These are phyloP conservation scores for Coniella vitis DNA, from an alignment of 2,329 filamentous ascomycete genomes.

Conservation along the genomic window DNA sequence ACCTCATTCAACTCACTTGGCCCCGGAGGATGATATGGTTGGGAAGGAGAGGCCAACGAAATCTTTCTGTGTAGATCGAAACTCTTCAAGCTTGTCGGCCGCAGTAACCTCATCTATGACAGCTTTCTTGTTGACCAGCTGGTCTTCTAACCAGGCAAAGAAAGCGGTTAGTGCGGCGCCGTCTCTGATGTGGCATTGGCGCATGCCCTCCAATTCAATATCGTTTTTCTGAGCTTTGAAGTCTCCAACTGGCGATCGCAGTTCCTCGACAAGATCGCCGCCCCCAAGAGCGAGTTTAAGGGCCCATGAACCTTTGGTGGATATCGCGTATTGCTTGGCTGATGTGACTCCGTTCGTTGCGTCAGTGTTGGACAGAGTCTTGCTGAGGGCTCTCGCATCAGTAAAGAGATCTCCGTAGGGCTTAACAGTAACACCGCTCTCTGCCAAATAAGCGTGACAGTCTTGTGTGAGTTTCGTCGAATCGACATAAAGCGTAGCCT, in stretches of 20 bases:
- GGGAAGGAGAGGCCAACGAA: slow-evolving; percentile 91
- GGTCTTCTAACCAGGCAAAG: slow-evolving; percentile 94
- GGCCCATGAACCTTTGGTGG: slow-evolving; percentile 89
- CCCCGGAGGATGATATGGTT: slow-evolving; percentile 90
- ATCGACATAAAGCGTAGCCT: slow-evolving; percentile 79
- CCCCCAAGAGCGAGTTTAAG: slow-evolving; percentile 80
- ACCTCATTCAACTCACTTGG: slow-evolving; percentile 48
- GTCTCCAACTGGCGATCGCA: slow-evolving; percentile 80
- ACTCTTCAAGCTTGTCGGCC: slow-evolving; percentile 81
- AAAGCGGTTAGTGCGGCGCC: slow-evolving; percentile 86
- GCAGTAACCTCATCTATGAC: slow-evolving; percentile 80
- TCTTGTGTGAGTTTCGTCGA: slow-evolving; percentile 66
- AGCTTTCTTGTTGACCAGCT: slow-evolving; percentile 66
- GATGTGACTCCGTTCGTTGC: slow-evolving; percentile 20
- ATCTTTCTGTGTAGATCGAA: slow-evolving; percentile 60
- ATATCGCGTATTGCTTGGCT: slow-evolving; percentile 69
- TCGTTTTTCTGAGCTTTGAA: slow-evolving; percentile 94
- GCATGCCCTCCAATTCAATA: slow-evolving; percentile 85
- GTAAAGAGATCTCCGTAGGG: slow-evolving; percentile 78
- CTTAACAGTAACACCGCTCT: slow-evolving; percentile 64
- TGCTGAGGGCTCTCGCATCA: slow-evolving; percentile 62
- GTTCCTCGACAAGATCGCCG: slow-evolving; percentile 76
- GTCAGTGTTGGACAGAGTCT: slow-evolving; percentile 26
- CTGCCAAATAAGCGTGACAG: slow-evolving; percentile 61
- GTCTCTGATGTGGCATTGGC: slow-evolving; percentile 86